Conservation (phyloP, 2,329 filamentous ascomycete species). For the Raffaelea ambrosiae region DNA sequence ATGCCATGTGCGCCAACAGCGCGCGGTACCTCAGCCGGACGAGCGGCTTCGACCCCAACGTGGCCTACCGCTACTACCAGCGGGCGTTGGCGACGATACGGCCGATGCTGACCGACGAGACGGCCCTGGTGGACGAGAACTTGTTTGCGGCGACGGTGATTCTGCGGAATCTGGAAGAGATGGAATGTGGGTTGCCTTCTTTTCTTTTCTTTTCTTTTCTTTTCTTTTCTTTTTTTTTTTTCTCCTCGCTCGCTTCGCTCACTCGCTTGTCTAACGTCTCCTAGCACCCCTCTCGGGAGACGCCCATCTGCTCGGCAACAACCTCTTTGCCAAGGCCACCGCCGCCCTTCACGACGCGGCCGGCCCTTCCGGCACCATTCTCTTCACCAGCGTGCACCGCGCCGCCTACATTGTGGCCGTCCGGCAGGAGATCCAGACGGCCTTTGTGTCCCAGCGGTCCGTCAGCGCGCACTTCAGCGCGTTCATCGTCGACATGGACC, state of each 20-base stretch:
- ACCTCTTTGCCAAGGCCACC: constrained; percentile 3
- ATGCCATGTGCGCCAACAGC: constrained; percentile 2
- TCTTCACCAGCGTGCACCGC: background rate
- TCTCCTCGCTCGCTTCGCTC: background rate
- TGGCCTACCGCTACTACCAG: constrained; percentile 2
- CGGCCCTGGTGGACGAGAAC: constrained; percentile 3
- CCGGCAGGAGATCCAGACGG: constrained; percentile 2
- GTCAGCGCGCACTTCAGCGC: background rate
- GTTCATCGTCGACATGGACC: background rate
- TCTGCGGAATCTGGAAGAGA: constrained; percentile 2
- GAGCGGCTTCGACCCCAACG: background rate
- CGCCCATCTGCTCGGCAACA: constrained; percentile 2
- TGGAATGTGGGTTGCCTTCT: background rate
- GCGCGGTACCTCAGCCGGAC: constrained; percentile 1
- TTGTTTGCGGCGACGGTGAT: constrained; percentile 6
- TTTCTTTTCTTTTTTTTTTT: background rate
- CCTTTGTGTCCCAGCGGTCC: constrained; percentile 2
- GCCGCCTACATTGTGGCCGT: constrained; percentile 3
- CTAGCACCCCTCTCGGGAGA: background rate
- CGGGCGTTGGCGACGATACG: background rate
- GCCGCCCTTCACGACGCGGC: background rate
- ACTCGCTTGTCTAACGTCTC: background rate
- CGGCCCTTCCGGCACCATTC: background rate
- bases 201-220: no score
- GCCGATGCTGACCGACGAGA: constrained; percentile 2